Evolutionary conservation across 805 yeast genomes (phyloP).

Genomic region (Diddensiella caesifluorescens): DNA sequence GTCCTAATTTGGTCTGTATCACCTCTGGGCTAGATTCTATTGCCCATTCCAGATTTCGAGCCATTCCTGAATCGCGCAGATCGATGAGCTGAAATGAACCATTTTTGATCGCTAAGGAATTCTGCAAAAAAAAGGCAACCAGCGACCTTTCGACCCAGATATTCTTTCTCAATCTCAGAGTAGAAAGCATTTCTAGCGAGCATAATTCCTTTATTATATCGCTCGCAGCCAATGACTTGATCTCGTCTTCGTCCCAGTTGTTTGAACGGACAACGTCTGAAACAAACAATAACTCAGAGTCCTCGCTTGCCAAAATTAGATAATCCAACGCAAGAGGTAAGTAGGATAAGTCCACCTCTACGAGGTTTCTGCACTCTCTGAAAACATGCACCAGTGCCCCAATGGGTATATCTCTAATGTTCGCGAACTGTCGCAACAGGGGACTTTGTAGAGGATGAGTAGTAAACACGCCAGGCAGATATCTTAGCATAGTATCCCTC

Average conservation of each 20-base stretch:
- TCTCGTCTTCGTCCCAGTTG: constrained; percentile 30
- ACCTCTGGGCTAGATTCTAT: constrained; percentile 2
- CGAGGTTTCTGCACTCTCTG: constrained; percentile 59
- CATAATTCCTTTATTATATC: constrained; percentile 26
- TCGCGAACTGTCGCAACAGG: constrained; percentile 56
- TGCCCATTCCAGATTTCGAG: constrained; percentile 44
- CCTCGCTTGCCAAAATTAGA: constrained; percentile 24
- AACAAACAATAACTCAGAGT: constrained; percentile 27
- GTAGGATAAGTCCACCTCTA: constrained; percentile 50
- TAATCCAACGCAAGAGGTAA: constrained; percentile 66
- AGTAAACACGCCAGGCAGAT: constrained; percentile 7
- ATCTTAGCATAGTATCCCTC: not conserved
- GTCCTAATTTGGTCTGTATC: not conserved
- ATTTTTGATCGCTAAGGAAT: constrained; percentile 21
- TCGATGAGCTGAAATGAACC: constrained; percentile 30
- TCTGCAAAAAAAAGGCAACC: constrained; percentile 19
- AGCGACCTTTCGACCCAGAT: constrained; percentile 44
- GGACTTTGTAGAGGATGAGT: constrained; percentile 30
- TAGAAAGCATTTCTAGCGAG: constrained; percentile 34
- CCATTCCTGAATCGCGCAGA: constrained; percentile 47
- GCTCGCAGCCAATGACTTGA: constrained; percentile 17
- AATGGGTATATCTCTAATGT: constrained; percentile 70
- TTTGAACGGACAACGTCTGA: constrained; percentile 34
- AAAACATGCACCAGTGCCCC: constrained; percentile 69
- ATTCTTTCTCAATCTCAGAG: constrained; percentile 40